Conservation (phyloP, 768 basidiomycete genomes). For the Daedaleopsis nitida region DNA sequence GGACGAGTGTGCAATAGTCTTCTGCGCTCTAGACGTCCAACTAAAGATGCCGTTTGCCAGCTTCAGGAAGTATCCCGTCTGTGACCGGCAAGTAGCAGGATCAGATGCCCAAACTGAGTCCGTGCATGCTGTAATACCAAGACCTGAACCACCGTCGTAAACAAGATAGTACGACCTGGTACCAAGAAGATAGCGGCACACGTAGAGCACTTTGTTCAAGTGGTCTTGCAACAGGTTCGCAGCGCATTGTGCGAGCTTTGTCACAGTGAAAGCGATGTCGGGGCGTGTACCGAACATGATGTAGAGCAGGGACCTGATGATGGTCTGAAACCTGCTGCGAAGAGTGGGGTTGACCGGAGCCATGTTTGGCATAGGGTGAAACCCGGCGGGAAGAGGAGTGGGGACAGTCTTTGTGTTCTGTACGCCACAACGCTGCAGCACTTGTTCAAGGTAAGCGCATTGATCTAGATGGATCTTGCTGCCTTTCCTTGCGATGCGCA, state of each 20-base stretch:
- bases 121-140: background rate
- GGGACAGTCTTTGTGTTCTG: slow-evolving; percentile 13
- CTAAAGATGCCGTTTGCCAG: slow-evolving; percentile 2
- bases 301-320: slow-evolving; percentile 9
- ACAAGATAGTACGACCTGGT: slow-evolving; percentile 4
- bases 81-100: background rate
- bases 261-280: slow-evolving; percentile 42
- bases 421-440: slow-evolving; percentile 13
- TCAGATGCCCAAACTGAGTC: slow-evolving; percentile 13
- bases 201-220: background rate
- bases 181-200: slow-evolving; percentile 4
- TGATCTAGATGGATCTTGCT: slow-evolving; percentile 13
- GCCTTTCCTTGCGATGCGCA: slow-evolving; percentile 19
- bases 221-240: slow-evolving; percentile 30
- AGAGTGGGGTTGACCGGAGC: slow-evolving; percentile 2
- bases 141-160: background rate
- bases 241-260: slow-evolving; percentile 35
- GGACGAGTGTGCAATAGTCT: slow-evolving; percentile 5
- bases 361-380: background rate
- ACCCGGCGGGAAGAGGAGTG: slow-evolving; percentile 13
- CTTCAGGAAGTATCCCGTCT: slow-evolving; percentile 6
- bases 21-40: slow-evolving; percentile 6
- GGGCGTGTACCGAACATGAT: slow-evolving; percentile 33
- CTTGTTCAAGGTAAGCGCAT: slow-evolving; percentile 12
- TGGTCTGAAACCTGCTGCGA: slow-evolving; percentile 3